Base-by-base conservation (phyloP, 495 filamentous ascomycete genomes). In the Hyaloscypha bicolor region DNA sequence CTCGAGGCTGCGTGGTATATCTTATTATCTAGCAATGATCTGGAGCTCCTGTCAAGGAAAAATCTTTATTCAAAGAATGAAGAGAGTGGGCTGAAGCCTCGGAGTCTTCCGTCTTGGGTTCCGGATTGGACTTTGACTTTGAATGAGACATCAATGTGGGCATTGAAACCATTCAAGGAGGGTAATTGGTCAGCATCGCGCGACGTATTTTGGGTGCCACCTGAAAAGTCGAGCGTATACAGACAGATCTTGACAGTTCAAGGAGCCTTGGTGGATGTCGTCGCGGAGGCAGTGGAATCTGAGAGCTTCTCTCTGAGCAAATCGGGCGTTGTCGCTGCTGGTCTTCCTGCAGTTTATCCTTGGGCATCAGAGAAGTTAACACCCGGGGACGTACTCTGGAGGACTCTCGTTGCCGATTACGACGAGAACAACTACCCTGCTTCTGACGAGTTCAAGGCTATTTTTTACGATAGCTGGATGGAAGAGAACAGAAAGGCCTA, bases 401-500 rank as follows among this genome's bases (percentile, higher is more conserved):
- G 57, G 32, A 37, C 57, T n/a, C 30, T 60, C 57, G 39, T 60
- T 60, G 57, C 57, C 29, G 39, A 60, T 32, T 57, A 57, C 55
- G 55, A 57, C 31, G 55, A 60, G 32, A 12, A 60, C 30, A 60
- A 39, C 29, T 60, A 57, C 31, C 55, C 55, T 57, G 55, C 55
- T 33, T 57, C 55, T 29, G 57, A 60, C n/a, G 57, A 37, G 31
- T 32, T 60, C 57, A 60, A 60, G 57, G 30, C 11, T 35, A n/a
- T 33, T 33, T 57, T 57, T 57, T 57, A 57, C 31, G 19, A 14
- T 57, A 57, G 55, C 25, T 57, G 55, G 55, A 57, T 57, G 55
- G 55, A 57, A 57, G 55, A 57, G 55, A 57, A 57, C 55, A 57
- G 19, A 57, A 57, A 57, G 55, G 55, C 55, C 55, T 57, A 33